Conservation (phyloP, 768 basidiomycete genomes). For the Lactifluus subvellereus region DNA sequence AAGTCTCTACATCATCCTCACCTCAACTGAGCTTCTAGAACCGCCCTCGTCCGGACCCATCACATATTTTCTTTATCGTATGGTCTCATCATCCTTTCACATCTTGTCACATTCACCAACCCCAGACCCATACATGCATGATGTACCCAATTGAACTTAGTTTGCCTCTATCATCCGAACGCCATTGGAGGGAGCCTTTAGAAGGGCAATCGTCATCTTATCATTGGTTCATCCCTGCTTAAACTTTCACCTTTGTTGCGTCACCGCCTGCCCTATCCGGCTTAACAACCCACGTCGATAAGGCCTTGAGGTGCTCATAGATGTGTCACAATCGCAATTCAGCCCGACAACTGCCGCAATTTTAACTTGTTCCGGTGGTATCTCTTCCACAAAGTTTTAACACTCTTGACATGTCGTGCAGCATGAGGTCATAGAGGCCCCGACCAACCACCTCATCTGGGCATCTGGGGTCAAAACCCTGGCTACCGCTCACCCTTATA, state of each 20-base stretch:
- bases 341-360: not conserved
- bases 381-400: slow-evolving; percentile 4
- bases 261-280: slow-evolving; percentile 18
- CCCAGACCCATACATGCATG: slow-evolving; percentile 2
- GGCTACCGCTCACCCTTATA: slow-evolving; percentile 7
- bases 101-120: slow-evolving; percentile 3
- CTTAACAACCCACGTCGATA: slow-evolving; percentile 9
- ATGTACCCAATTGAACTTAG: slow-evolving; percentile 11
- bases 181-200: slow-evolving; percentile 5
- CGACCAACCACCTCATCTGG: slow-evolving; percentile 7
- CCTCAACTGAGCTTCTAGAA: slow-evolving; percentile 1
- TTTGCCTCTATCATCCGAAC: slow-evolving; percentile 15
- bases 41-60: not conserved
- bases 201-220: slow-evolving; percentile 6
- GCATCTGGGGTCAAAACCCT: slow-evolving; percentile 3
- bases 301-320: slow-evolving; percentile 14
- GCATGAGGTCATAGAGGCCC: slow-evolving; percentile 17
- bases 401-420: not conserved
- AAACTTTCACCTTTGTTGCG: slow-evolving; percentile 9
- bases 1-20: not conserved
- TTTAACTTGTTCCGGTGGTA: slow-evolving; percentile 12
- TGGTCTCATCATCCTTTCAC: slow-evolving; percentile 1
- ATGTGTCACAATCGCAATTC: not conserved
- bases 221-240: slow-evolving; percentile 15
- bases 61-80: not conserved